Conservation (phyloP, 805 yeast species). For the Wilhelminamyces savonicus region DNA sequence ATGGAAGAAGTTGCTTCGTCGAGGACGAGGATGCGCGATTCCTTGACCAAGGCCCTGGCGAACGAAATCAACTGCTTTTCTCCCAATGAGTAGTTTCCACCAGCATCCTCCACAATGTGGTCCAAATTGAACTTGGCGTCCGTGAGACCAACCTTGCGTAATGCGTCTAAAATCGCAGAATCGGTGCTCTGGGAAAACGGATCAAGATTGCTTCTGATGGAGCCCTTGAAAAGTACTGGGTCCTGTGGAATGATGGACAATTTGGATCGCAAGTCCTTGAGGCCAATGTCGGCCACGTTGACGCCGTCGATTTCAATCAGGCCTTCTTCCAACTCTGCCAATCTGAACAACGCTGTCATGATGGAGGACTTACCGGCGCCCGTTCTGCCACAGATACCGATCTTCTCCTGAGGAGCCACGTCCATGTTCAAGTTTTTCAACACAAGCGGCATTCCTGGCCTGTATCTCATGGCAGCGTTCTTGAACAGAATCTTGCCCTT, state of each 20-base stretch:
- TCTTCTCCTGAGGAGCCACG: constrained; percentile 6
- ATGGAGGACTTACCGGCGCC: constrained; percentile 17
- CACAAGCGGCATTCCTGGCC: constrained; percentile 9
- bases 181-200: constrained; percentile 9
- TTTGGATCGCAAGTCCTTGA: constrained; percentile 7
- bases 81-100: constrained; percentile 31
- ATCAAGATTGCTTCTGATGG: constrained; percentile 11
- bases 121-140: constrained; percentile 30
- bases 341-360: constrained; percentile 10
- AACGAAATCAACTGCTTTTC: constrained; percentile 33
- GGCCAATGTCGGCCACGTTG: constrained; percentile 7
- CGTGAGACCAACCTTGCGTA: constrained; percentile 5
- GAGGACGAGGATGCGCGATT: constrained; percentile 28
- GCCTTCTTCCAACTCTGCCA: constrained; percentile 8
- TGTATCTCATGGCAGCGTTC: constrained; percentile 23
- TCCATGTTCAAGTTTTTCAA: constrained; percentile 5
- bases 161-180: constrained; percentile 9
- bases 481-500: constrained; percentile 5
- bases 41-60: constrained; percentile 32
- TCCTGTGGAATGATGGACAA: constrained; percentile 15
- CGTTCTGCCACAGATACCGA: constrained; percentile 15
- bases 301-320: constrained; percentile 10
- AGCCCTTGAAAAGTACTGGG: constrained; percentile 12
- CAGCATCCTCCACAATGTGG: constrained; percentile 29
- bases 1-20: constrained; percentile 37